These are phyloP conservation scores for Eucommia ulmoides DNA, from an alignment of 257 asterid genomes.

Conservation along the genomic window DNA sequence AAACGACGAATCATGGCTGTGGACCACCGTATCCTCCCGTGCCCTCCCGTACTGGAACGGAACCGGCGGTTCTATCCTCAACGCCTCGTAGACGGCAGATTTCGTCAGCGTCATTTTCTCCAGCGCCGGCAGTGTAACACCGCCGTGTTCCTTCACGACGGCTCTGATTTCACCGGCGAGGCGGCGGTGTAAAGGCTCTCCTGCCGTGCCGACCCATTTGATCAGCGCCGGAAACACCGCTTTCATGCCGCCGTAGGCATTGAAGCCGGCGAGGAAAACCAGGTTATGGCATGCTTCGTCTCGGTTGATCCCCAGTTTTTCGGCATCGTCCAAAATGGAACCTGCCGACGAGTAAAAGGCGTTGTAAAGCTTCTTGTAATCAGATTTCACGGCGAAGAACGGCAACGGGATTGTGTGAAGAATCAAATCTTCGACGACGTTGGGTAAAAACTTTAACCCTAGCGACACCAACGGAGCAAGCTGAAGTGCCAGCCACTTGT, in stretches of 20 bases:
- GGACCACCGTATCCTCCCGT: slow-evolving; percentile 35
- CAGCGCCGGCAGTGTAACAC: slow-evolving; percentile 45
- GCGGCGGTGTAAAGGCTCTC: slow-evolving; percentile 37
- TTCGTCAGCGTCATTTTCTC: slow-evolving; percentile 68
- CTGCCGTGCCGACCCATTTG: slow-evolving; percentile 70
- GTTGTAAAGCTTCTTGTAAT: slow-evolving; percentile 44
- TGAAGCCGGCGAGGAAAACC: slow-evolving; percentile 64
- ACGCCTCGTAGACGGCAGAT: slow-evolving; percentile 63
- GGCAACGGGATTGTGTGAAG: slow-evolving; percentile 54
- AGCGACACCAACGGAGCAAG: slow-evolving; percentile 48
- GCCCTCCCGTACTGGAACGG: slow-evolving; percentile 67
- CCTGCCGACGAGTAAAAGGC: slow-evolving; percentile 42
- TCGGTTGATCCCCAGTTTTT: slow-evolving; percentile 32
- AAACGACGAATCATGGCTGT: slow-evolving; percentile 66
- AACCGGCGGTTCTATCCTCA: slow-evolving; percentile 82
- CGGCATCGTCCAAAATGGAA: slow-evolving; percentile 50
- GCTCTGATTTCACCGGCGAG: slow-evolving; percentile 61
- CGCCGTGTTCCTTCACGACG: slow-evolving; percentile 31
- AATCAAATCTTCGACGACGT: slow-evolving; percentile 39
- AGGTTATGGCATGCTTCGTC: slow-evolving; percentile 83
- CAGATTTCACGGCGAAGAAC: slow-evolving; percentile 39
- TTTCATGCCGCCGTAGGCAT: slow-evolving; percentile 75
- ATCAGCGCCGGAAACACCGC: slow-evolving; percentile 58
- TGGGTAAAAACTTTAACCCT: slow-evolving; percentile 62
- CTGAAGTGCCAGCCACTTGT: slow-evolving; percentile 60